Conservation (phyloP, 2,329 filamentous ascomycete genomes). For the Fusarium penzigii region DNA sequence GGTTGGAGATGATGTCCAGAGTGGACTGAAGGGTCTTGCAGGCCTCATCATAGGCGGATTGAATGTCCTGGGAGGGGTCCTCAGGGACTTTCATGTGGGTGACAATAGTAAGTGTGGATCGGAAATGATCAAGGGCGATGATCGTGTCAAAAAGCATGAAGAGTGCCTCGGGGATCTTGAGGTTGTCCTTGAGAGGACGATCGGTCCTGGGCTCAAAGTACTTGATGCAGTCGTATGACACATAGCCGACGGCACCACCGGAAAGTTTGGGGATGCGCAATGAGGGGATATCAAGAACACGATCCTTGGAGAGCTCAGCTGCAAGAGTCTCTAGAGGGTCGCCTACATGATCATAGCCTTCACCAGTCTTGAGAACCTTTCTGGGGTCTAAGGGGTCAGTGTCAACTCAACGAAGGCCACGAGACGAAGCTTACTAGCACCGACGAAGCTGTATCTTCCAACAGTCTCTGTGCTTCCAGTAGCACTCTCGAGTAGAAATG, state of each 20-base stretch:
- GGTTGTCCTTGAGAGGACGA: slow-evolving; percentile 81
- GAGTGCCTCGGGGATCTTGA: slow-evolving; percentile 86
- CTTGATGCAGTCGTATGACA: slow-evolving; percentile 94
- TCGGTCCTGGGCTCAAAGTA: slow-evolving; percentile 99
- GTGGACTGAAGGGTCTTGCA: slow-evolving; percentile 65
- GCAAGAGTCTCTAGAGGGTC: slow-evolving; percentile 86
- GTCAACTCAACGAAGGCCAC: not conserved
- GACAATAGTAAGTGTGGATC: slow-evolving; percentile 87
- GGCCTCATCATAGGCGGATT: slow-evolving; percentile 50
- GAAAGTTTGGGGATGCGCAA: slow-evolving; percentile 82
- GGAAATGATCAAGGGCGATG: slow-evolving; percentile 93
- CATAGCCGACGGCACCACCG: slow-evolving; percentile 92
- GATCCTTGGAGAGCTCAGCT: slow-evolving; percentile 73
- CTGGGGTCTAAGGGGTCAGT: slow-evolving; percentile 50
- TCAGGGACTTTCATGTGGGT: slow-evolving; percentile 79
- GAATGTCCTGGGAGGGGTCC: slow-evolving; percentile 44
- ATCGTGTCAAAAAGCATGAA: slow-evolving; percentile 98
- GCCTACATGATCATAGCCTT: slow-evolving; percentile 78
- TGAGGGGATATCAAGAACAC: slow-evolving; percentile 81
- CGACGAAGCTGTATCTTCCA: slow-evolving; percentile 93
- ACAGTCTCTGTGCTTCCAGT: slow-evolving; percentile 80
- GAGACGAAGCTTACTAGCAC: slow-evolving; percentile 49
- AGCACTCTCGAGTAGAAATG: slow-evolving; percentile 94
- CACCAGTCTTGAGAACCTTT: slow-evolving; percentile 85
- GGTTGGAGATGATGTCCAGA: slow-evolving; percentile 70